Base-by-base conservation (phyloP, 2,329 filamentous ascomycete genomes). In the Aspergillus fumigatus region DNA sequence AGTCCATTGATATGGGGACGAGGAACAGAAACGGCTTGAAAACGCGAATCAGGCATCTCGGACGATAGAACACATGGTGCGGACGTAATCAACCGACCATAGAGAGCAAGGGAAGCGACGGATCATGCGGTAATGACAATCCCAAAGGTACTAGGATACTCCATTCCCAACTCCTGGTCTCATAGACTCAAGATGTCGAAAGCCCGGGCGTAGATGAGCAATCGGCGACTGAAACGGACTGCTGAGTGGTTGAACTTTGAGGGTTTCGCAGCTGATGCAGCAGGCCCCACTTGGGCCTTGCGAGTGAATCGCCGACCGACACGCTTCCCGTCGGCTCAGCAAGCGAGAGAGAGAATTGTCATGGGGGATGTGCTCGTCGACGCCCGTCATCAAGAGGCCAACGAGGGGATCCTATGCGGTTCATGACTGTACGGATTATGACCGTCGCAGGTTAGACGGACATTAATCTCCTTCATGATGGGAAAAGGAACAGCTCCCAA, bases 241-340 rank as follows among this genome's bases (percentile, higher is more conserved):
- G 41, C 51, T 41, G 27, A 48, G 49, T 41, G 26, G 48, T 17
- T 51, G 35, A 45, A 14, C 43, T 14, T 23, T 26, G 43, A 47
- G 11, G 10, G 40, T 52, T 52, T 38, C 17, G 53, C 57, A 57
- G 59, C 29, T 43, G 48, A 59, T 52, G 60, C 59, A 60, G n/a
- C 48, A 21, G 21, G 61, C 66, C 67, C 67, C 66, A 68, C 67
- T 41, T 32, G 26, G 27, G 48, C 55, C 41, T 41, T 50, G 35
- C 19, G 56, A 25, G 43, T 14, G 32, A 49, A 56, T 38, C 40
- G 17, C 52, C 52, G 51, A 53, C 52, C 52, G 51, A 49, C 55
- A 10, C 62, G 61, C 62, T 65, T 68, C 61, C 57, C 64, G 54
- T 70, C 69, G 68, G 61, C 40, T 23, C 25, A 14, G 38, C 25